phyloP scores from a whole-genome alignment of 2,329 filamentous ascomycete species.

The Exophiala spinifera region DNA sequence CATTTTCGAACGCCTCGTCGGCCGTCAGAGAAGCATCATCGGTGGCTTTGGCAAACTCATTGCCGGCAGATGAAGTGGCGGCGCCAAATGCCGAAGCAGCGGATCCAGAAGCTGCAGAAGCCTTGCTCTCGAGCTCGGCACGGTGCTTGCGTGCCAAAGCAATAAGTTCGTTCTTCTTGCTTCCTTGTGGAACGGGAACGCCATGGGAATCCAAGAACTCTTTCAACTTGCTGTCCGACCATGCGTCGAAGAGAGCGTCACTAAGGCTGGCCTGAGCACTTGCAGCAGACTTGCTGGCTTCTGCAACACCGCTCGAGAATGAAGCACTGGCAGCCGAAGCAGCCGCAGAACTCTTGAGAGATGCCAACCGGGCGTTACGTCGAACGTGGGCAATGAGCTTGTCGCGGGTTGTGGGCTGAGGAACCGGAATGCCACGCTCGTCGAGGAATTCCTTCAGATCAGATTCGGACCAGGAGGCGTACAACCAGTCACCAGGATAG shows the following conservation, averaged over 20 bases:
- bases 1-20: slow-evolving; percentile 65
- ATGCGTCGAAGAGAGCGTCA: slow-evolving; percentile 81
- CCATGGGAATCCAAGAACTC: slow-evolving; percentile 88
- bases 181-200: slow-evolving; percentile 86
- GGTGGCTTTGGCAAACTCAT: slow-evolving; percentile 73
- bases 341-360: slow-evolving; percentile 63
- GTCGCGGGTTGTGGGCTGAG: slow-evolving; percentile 80
- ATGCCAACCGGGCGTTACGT: slow-evolving; percentile 81
- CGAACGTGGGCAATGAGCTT: slow-evolving; percentile 85
- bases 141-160: slow-evolving; percentile 87
- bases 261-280: slow-evolving; percentile 71
- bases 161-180: slow-evolving; percentile 82
- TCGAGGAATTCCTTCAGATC: slow-evolving; percentile 94
- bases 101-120: slow-evolving; percentile 50
- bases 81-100: slow-evolving; percentile 57
- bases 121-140: slow-evolving; percentile 63
- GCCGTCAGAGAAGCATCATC: slow-evolving; percentile 61
- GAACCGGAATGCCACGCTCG: slow-evolving; percentile 71
- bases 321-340: slow-evolving; percentile 59
- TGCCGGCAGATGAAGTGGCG: slow-evolving; percentile 71
- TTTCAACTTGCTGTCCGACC: slow-evolving; percentile 88
- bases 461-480: slow-evolving; percentile 85
- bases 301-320: slow-evolving; percentile 50
- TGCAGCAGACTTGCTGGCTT: slow-evolving; percentile 61
- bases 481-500: slow-evolving; percentile 97